phyloP scores from a whole-genome alignment of 2,329 filamentous ascomycete genomes.

The Chrysosporium keratinophilum region DNA sequence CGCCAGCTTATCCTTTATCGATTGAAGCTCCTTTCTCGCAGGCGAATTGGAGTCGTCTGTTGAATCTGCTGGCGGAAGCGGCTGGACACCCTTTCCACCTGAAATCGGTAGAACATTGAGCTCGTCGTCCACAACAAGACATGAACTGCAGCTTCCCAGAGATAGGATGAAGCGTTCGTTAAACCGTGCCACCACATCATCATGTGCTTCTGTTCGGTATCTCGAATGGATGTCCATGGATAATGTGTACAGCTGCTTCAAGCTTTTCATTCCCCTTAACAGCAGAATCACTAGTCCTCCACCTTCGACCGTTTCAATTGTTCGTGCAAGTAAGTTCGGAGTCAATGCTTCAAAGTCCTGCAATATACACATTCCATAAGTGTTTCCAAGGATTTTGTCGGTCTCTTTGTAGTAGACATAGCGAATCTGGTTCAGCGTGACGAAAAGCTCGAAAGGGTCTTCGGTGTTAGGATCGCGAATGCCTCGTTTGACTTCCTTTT shows the following conservation, averaged over 20 bases:
- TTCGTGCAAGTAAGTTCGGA: conserved; percentile 88
- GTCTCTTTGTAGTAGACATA: conserved; percentile 99
- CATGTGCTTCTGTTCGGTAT: conserved; percentile 91
- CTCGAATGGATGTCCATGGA: conserved; percentile 97
- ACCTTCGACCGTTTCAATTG: conserved; percentile 94
- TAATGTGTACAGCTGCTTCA: conserved; percentile 93
- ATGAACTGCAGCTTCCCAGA: conserved; percentile 86
- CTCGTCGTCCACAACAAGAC: conserved; percentile 93
- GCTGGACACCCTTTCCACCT: conserved; percentile 79
- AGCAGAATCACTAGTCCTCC: conserved; percentile 83
- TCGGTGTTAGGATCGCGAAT: conserved; percentile 84
- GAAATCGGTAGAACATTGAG: conserved; percentile 95
- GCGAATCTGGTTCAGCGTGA: conserved; percentile 90
- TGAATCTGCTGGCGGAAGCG: conserved; percentile 63
- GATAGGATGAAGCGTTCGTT: conserved; percentile 97
- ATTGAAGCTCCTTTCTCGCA: conserved; percentile 63
- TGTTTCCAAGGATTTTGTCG: conserved; percentile 95
- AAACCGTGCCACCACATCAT: conserved; percentile 89
- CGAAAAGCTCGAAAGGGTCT: conserved; percentile 94
- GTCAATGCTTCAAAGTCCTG: conserved; percentile 98
- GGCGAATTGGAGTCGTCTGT: conserved; percentile 63
- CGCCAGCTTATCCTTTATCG: conserved; percentile 75
- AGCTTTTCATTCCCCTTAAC: conserved; percentile 88
- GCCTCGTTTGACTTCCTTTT: conserved; percentile 93
- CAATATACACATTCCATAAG: conserved; percentile 95